phyloP scores from a whole-genome alignment of 768 basidiomycete genomes.

The Chalciporus piperatus region DNA sequence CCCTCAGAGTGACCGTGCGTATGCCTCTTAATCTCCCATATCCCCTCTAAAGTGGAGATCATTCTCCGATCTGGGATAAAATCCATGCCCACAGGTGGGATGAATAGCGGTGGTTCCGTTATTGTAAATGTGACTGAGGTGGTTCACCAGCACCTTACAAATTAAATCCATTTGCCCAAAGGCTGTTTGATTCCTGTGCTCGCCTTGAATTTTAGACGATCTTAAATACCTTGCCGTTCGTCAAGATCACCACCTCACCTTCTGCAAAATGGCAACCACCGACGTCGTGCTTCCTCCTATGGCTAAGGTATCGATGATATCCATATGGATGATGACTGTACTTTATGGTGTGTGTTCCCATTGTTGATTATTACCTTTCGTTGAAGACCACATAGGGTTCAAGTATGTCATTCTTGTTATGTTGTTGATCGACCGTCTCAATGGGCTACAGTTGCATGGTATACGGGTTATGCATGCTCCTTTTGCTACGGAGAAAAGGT shows the following conservation, averaged over 20 bases:
- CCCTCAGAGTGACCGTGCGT: too few relatives aligned
- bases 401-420: constrained; percentile 5
- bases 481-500: constrained; percentile 3
- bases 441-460: constrained; percentile 9
- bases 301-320: constrained; percentile 12
- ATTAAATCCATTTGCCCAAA: neutral
- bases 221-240: neutral
- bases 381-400: constrained; percentile 1
- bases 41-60: too few relatives aligned
- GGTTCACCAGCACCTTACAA: neutral
- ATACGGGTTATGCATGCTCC: constrained; percentile 14
- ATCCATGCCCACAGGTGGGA: too few relatives aligned
- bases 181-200: neutral
- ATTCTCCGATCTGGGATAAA: too few relatives aligned
- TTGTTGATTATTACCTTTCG: neutral
- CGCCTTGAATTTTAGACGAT: too few relatives aligned
- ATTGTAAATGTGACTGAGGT: neutral
- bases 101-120: neutral
- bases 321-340: constrained; percentile 17
- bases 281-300: constrained; percentile 4
- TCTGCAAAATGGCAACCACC: constrained; percentile 4
- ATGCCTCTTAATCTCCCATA: too few relatives aligned
- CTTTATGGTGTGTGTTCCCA: constrained; percentile 14
- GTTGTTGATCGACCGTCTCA: neutral
- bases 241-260: neutral